Conservation (phyloP, 495 filamentous ascomycete genomes). For the Hypoxylon subgilvum region DNA sequence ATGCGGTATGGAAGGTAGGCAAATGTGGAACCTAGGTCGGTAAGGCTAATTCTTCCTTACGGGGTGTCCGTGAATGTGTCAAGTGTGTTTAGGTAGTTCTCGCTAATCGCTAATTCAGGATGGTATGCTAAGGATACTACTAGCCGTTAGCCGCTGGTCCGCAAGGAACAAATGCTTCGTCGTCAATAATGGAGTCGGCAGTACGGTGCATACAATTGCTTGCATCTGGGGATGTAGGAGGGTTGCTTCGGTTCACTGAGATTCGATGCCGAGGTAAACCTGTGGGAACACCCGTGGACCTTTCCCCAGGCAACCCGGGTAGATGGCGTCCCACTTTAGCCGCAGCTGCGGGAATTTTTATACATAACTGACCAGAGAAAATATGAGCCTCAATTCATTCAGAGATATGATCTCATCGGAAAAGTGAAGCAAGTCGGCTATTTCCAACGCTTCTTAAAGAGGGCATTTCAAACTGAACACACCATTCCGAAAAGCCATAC, state of each 20-base stretch:
- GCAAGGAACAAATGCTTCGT: constrained; percentile 2
- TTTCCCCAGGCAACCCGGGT: background rate
- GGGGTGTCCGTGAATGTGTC: constrained; percentile 10
- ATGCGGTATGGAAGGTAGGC: constrained; percentile 10
- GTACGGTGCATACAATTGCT: constrained; percentile 8
- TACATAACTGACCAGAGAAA: no score
- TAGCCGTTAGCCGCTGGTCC: constrained; percentile 26
- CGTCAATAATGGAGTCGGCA: constrained; percentile 14
- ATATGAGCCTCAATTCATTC: no score
- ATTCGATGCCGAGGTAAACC: constrained; percentile 43
- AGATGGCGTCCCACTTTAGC: no score
- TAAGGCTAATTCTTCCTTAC: constrained; percentile 26
- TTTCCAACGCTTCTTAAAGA: no score
- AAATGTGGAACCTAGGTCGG: constrained; percentile 31
- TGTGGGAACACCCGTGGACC: background rate
- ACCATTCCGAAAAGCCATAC: background rate
- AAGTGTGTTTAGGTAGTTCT: no score
- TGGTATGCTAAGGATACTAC: background rate
- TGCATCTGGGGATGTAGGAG: background rate
- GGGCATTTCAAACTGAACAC: no score
- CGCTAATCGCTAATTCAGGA: background rate
- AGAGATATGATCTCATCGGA: no score
- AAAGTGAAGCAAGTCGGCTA: no score
- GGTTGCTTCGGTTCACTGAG: constrained; percentile 29
- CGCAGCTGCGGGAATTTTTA: constrained; percentile 20